Evolutionary conservation across 2,329 filamentous ascomycete species (phyloP).

Genomic region (Calonectria leucothoes): DNA sequence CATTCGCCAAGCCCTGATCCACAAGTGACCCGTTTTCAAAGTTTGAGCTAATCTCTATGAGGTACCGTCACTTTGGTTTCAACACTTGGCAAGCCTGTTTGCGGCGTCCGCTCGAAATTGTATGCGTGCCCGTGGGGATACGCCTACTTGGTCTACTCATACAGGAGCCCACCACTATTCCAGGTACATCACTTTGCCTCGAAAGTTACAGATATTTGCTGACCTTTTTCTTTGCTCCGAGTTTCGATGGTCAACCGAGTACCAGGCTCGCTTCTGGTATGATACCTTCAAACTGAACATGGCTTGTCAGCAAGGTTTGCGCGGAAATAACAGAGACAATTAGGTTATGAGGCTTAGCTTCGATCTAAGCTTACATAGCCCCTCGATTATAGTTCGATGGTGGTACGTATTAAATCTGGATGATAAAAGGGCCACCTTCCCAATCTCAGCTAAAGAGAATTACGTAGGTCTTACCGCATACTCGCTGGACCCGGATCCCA

Average conservation of each 20-base stretch:
- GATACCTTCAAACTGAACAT: no score
- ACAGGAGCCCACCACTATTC: neutral
- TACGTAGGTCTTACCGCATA: neutral
- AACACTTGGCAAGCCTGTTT: neutral
- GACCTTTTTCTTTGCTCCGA: no score
- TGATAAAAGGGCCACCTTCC: neutral
- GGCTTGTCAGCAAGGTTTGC: neutral
- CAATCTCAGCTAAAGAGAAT: neutral
- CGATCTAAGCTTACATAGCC: neutral
- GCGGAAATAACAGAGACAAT: neutral
- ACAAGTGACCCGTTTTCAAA: neutral
- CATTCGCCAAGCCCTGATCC: neutral
- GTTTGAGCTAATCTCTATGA: neutral
- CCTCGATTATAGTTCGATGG: neutral
- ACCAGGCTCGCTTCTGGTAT: no score
- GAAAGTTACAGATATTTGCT: neutral
- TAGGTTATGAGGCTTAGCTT: neutral
- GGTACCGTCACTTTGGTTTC: neutral
- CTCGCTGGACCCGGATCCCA: neutral
- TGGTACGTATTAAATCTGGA: neutral
- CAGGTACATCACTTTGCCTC: neutral
- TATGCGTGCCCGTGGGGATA: neutral
- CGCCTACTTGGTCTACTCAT: neutral
- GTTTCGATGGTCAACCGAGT: no score
- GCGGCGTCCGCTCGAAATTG: no score